Evolutionary conservation across 2,329 filamentous ascomycete genomes (phyloP).

Genomic region (Penicillium aurantiogriseum): DNA sequence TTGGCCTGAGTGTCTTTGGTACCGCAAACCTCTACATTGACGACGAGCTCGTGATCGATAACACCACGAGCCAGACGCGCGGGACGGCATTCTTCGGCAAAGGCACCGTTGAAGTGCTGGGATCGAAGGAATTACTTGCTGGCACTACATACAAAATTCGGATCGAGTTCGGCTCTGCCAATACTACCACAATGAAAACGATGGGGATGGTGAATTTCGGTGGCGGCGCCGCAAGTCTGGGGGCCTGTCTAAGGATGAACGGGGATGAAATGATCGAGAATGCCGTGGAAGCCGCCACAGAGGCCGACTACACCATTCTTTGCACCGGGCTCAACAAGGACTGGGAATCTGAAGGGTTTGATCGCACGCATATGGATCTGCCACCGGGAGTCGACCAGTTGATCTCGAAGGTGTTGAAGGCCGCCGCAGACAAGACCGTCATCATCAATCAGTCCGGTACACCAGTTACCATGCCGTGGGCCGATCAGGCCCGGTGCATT

Average conservation of each 20-base stretch:
- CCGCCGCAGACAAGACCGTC: conserved; percentile 62
- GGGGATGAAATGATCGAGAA: conserved; percentile 10
- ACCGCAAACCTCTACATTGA: conserved; percentile 62
- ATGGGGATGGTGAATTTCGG: conserved; percentile 25
- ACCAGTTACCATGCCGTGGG: conserved; percentile 54
- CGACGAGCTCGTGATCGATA: conserved; percentile 59
- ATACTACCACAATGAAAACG: conserved; percentile 27
- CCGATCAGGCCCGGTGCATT: conserved; percentile 50
- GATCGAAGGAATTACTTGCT: conserved; percentile 32
- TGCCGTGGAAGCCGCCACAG: conserved; percentile 15
- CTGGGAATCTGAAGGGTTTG: conserved; percentile 41
- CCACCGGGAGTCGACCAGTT: conserved; percentile 53
- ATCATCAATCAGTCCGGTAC: conserved; percentile 75
- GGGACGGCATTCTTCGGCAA: conserved; percentile 63
- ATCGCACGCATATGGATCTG: conserved; percentile 55
- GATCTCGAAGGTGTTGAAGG: conserved; percentile 61
- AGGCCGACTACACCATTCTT: conserved; percentile 23
- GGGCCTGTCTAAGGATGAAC: conserved; percentile 24
- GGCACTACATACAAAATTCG: conserved; percentile 33
- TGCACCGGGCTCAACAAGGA: conserved; percentile 29
- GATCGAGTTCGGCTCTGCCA: conserved; percentile 30
- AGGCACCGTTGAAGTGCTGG: conserved; percentile 61
- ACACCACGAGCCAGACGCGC: conserved; percentile 57
- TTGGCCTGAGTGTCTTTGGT: conserved; percentile 61
- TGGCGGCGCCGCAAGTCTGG: conserved; percentile 27